Conservation (phyloP, 805 yeast genomes). For the Sungouiozyma ichnusensis region DNA sequence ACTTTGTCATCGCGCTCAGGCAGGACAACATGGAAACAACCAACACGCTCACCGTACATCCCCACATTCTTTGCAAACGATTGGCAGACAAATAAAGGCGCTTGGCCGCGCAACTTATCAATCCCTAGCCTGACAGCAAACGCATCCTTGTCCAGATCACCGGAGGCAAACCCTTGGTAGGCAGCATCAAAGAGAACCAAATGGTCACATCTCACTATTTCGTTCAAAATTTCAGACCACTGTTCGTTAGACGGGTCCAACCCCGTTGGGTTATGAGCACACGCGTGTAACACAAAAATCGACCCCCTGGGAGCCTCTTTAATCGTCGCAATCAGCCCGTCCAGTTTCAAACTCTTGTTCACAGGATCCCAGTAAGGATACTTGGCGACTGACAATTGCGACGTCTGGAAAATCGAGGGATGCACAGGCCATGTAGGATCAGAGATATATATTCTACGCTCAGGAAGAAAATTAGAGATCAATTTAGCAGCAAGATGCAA, state of each 20-base stretch:
- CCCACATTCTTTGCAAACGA: constrained; percentile 96
- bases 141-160: constrained; percentile 73
- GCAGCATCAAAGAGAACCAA: constrained; percentile 87
- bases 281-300: constrained; percentile 76
- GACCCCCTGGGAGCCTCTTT: constrained; percentile 65
- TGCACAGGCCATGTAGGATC: constrained; percentile 99
- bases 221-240: constrained; percentile 64
- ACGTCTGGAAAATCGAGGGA: constrained; percentile 61
- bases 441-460: constrained; percentile 50
- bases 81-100: constrained; percentile 74
- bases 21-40: constrained; percentile 73
- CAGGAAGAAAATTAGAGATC: constrained; percentile 25
- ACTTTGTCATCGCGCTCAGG: constrained; percentile 31
- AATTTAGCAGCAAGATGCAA: constrained; percentile 72
- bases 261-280: constrained; percentile 98
- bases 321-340: constrained; percentile 56
- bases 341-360: constrained; percentile 60
- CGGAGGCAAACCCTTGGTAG: constrained; percentile 95
- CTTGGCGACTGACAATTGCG: constrained; percentile 53
- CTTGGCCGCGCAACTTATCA: constrained; percentile 32
- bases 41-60: constrained; percentile 95
- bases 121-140: constrained; percentile 62
- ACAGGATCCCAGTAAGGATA: constrained; percentile 83
- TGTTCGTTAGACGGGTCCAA: constrained; percentile 79
- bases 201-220: constrained; percentile 50